Percentiles rank a stretch among this genome's conserved stretches.
phyloP scores from a whole-genome alignment of 2,329 filamentous ascomycete genomes.

The Aspergillus sp. region DNA sequence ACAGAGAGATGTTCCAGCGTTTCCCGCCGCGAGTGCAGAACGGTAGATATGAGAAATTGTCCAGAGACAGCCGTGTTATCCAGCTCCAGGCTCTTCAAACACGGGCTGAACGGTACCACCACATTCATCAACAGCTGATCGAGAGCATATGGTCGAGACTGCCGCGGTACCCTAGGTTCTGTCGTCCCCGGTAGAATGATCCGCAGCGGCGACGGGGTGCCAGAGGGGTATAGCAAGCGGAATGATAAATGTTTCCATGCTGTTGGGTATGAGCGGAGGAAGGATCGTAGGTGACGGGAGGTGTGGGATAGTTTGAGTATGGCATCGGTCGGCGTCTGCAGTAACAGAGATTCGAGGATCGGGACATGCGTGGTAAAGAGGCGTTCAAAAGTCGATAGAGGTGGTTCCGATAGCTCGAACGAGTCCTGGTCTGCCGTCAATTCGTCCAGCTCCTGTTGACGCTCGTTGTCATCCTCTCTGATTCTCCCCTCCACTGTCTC shows the following conservation, averaged over 20 bases:
- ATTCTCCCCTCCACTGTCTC: constrained; percentile 18
- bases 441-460: constrained; percentile 30
- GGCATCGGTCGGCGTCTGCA: constrained; percentile 60
- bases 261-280: constrained; percentile 61
- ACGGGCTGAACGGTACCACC: constrained; percentile 60
- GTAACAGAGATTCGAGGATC: constrained; percentile 62
- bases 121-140: constrained; percentile 62
- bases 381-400: constrained; percentile 56
- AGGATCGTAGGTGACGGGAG: constrained; percentile 58
- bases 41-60: constrained; percentile 58
- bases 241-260: constrained; percentile 66
- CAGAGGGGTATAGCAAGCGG: constrained; percentile 52
- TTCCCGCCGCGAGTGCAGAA: constrained; percentile 58
- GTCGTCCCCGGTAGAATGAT: constrained; percentile 38
- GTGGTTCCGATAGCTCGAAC: constrained; percentile 28
- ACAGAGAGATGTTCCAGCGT: constrained; percentile 64
- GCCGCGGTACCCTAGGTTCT: constrained; percentile 45
- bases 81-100: constrained; percentile 61
- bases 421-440: constrained; percentile 27
- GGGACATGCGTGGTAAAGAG: constrained; percentile 61
- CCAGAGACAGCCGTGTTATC: constrained; percentile 66
- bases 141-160: constrained; percentile 62
- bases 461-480: constrained; percentile 16
- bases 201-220: constrained; percentile 37
- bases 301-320: constrained; percentile 64